Percentiles rank a stretch among this genome's conserved stretches.
Evolutionary conservation across 768 basidiomycete species (phyloP).

Genomic region (Rhodotorula graminis): DNA sequence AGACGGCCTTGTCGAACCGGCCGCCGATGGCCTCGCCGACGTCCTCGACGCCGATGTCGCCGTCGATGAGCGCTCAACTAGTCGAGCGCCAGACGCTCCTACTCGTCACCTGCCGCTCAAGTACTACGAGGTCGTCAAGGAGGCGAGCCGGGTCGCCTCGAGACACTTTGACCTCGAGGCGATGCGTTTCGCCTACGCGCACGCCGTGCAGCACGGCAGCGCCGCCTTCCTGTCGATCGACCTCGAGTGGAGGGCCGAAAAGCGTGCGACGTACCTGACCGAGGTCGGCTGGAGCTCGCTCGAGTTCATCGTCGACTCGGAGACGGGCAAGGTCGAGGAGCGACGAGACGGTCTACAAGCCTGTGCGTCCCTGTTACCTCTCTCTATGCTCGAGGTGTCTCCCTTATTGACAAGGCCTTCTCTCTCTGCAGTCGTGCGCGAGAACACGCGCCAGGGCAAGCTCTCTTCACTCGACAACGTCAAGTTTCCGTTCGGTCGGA

Average conservation of each 20-base stretch:
- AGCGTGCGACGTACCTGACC: constrained; percentile 3
- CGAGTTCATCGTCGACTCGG: constrained; percentile 4
- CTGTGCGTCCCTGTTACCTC: not conserved
- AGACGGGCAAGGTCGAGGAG: constrained; percentile 5
- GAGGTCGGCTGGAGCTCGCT: constrained; percentile 33
- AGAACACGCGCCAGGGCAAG: constrained; percentile 12
- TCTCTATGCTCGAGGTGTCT: no score
- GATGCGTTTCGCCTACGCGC: constrained; percentile 9
- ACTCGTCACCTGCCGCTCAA: no score
- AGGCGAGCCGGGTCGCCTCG: constrained; percentile 6
- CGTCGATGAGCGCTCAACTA: no score
- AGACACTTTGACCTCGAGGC: constrained; percentile 15
- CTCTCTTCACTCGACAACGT: constrained; percentile 14
- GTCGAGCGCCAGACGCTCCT: no score
- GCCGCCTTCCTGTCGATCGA: constrained; percentile 31
- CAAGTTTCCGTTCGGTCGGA: constrained; percentile 28
- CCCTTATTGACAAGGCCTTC: no score
- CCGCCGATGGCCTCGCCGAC: no score
- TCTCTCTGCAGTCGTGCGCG: constrained; percentile 8
- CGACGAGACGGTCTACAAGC: constrained; percentile 24
- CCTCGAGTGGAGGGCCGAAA: constrained; percentile 30
- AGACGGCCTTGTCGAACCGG: no score
- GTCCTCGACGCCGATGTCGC: no score
- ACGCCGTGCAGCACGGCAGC: constrained; percentile 8
- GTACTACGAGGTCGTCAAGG: not conserved